Conservation (phyloP, 2,329 filamentous ascomycete genomes). For the Fusarium bulbicola region DNA sequence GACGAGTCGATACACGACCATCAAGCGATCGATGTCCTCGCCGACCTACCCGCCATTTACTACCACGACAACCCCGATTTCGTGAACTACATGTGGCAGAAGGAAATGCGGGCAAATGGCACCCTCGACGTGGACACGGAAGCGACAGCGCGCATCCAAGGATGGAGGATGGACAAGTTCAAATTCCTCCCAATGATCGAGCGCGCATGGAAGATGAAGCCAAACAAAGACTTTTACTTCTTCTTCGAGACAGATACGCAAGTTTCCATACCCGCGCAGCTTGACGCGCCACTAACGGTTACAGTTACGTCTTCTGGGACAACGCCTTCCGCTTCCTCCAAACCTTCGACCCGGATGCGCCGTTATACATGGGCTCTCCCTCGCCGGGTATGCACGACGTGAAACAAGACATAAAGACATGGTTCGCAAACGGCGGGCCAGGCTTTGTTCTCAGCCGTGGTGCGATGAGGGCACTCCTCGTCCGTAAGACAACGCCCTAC, state of each 20-base stretch:
- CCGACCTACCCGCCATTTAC: constrained; percentile 54
- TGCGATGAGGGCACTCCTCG: constrained; percentile 54
- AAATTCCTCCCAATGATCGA: constrained; percentile 67
- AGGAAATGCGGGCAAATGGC: constrained; percentile 46
- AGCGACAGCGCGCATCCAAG: constrained; percentile 47
- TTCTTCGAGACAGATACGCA: constrained; percentile 67
- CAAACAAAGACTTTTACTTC: constrained; percentile 63
- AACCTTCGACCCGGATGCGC: constrained; percentile 55
- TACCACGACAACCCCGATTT: constrained; percentile 50
- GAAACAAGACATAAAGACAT: constrained; percentile 47
- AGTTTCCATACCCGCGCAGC: constrained; percentile 17
- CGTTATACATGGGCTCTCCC: constrained; percentile 60
- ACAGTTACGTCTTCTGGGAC: constrained; percentile 47
- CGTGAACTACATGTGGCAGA: constrained; percentile 53
- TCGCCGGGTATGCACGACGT: constrained; percentile 50
- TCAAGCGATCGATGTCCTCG: constrained; percentile 56
- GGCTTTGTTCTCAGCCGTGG: constrained; percentile 58
- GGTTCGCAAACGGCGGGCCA: constrained; percentile 60
- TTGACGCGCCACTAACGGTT: not conserved
- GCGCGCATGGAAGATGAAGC: constrained; percentile 56
- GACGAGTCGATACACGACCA: constrained; percentile 56
- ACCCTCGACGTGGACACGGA: constrained; percentile 45
- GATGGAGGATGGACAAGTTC: constrained; percentile 65
- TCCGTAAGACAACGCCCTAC: constrained; percentile 42
- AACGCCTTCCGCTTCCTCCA: constrained; percentile 60